A percentile compares a stretch with the other conserved stretches of the same genome.
Evolutionary conservation across 306 rosid genomes (phyloP).

Genomic region (Ziziphus jujuba): DNA sequence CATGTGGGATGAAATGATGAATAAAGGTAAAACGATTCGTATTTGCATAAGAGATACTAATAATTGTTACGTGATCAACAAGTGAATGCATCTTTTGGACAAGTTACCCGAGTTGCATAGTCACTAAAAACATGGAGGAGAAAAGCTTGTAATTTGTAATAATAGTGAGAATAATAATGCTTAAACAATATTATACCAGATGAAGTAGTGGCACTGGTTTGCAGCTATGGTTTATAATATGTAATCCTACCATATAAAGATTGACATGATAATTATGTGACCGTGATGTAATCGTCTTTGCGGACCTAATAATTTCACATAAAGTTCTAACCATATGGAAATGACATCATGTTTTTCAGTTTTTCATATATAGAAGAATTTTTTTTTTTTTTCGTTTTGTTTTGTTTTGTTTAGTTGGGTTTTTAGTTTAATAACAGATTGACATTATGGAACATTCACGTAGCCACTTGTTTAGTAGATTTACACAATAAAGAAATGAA

Average conservation of each 20-base stretch:
- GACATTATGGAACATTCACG: too few relatives aligned
- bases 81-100: conserved; percentile 5
- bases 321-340: not conserved
- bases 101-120: conserved; percentile 1
- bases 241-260: too few relatives aligned
- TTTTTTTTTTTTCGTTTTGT: too few relatives aligned
- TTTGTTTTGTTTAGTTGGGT: too few relatives aligned
- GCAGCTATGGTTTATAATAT: not conserved
- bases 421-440: too few relatives aligned
- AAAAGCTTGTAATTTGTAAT: not conserved
- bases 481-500: too few relatives aligned
- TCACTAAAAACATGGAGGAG: conserved; percentile 1
- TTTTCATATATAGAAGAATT: too few relatives aligned
- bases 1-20: conserved; percentile 17
- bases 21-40: conserved; percentile 5
- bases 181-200: not conserved
- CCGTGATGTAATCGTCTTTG: conserved; percentile 14
- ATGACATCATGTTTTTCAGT: too few relatives aligned
- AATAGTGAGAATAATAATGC: not conserved
- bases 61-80: conserved; percentile 27
- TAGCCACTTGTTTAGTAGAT: too few relatives aligned
- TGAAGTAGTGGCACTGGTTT: conserved; percentile 23
- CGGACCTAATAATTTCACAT: not conserved
- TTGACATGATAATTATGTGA: conserved; percentile 10
- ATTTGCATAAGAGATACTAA: conserved; percentile 14